These are phyloP conservation scores for Entamoeba nuttalli DNA, from an alignment of 208 protist species.

Conservation along the genomic window DNA sequence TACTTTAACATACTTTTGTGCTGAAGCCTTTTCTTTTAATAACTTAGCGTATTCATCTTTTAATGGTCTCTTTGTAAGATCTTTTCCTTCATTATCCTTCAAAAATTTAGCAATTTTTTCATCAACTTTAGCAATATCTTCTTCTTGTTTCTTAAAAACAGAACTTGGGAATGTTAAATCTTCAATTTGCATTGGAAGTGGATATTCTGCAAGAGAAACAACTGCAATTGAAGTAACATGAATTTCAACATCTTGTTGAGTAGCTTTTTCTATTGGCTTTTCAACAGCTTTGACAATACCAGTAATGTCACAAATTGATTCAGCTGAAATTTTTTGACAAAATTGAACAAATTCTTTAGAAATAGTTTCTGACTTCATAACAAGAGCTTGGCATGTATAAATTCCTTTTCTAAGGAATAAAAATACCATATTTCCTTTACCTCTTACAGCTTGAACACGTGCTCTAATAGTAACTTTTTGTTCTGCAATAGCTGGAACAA, in stretches of 20 bases:
- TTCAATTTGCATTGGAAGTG: slow-evolving; percentile 8
- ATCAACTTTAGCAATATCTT: background rate
- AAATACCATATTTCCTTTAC: slow-evolving; percentile 7
- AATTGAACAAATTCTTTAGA: background rate
- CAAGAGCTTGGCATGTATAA: background rate
- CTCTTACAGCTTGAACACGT: background rate
- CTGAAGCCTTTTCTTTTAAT: background rate
- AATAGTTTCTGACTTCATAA: background rate
- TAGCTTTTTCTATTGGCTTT: background rate
- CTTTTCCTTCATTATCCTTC: background rate
- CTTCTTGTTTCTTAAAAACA: background rate
- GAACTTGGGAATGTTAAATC: background rate
- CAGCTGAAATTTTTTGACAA: background rate
- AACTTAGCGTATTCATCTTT: background rate
- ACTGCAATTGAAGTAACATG: background rate
- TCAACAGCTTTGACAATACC: background rate
- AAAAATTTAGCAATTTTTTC: background rate
- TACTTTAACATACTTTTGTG: background rate
- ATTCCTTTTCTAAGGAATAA: background rate
- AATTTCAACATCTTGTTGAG: background rate
- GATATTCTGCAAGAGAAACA: background rate
- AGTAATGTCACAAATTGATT: slow-evolving; percentile 8
- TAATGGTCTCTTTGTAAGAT: background rate
- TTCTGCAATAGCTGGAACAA: background rate
- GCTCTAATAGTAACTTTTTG: background rate